phyloP scores from a whole-genome alignment of 1,139 yeast species.

The Geotrichum fermentans region DNA sequence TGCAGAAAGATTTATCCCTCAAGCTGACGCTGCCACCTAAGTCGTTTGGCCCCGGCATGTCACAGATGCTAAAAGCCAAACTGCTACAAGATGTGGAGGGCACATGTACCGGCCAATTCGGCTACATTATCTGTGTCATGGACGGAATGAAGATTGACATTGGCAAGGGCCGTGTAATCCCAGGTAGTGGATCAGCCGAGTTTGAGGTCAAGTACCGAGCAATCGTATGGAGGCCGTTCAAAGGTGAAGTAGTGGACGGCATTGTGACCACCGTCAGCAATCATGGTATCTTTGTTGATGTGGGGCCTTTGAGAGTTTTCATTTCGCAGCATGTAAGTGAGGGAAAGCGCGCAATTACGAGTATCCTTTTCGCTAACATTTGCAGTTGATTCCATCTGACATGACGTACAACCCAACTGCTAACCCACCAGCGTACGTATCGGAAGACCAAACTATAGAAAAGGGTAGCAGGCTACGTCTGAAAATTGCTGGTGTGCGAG shows the following conservation, averaged over 20 bases:
- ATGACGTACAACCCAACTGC: constrained; percentile 93
- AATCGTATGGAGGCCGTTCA: constrained; percentile 96
- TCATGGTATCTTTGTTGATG: constrained; percentile 97
- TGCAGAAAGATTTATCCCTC: constrained; percentile 73
- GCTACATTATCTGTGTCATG: constrained; percentile 91
- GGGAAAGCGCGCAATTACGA: not conserved
- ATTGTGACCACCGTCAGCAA: constrained; percentile 90
- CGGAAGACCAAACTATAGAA: constrained; percentile 91
- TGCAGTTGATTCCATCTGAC: constrained; percentile 75
- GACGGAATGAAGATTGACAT: constrained; percentile 94
- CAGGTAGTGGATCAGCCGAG: constrained; percentile 91
- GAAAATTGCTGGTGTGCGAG: constrained; percentile 94
- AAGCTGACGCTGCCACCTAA: constrained; percentile 94
- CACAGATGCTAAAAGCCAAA: constrained; percentile 82
- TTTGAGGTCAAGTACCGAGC: constrained; percentile 95
- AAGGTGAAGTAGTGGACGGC: constrained; percentile 97
- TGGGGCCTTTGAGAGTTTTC: constrained; percentile 92
- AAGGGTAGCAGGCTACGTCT: constrained; percentile 91
- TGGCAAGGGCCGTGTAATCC: constrained; percentile 88
- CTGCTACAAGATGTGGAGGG: constrained; percentile 95
- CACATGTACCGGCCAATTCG: constrained; percentile 97
- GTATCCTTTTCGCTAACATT: constrained; percentile 10
- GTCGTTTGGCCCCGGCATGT: constrained; percentile 96
- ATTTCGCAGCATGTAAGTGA: constrained; percentile 69
- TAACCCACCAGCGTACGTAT: constrained; percentile 96